phyloP scores from a whole-genome alignment of 768 basidiomycete species.

The Hirschioporus abietinus region DNA sequence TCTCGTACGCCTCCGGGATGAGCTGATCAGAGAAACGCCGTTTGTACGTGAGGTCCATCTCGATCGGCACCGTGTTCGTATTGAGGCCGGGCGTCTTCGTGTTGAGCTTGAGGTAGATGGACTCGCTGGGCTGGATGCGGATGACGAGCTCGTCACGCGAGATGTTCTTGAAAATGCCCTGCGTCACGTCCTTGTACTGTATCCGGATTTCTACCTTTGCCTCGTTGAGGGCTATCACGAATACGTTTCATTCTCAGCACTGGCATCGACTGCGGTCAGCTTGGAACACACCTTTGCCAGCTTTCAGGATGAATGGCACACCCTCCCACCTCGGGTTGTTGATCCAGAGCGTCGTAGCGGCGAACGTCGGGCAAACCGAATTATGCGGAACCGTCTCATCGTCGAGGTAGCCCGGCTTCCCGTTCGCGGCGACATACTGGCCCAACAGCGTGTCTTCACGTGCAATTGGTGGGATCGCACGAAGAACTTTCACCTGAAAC shows the following conservation, averaged over 20 bases:
- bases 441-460: conserved; percentile 81
- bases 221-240: conserved; percentile 81
- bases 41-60: conserved; percentile 99
- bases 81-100: conserved; percentile 88
- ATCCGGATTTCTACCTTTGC: conserved; percentile 98
- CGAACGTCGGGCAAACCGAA: conserved; percentile 92
- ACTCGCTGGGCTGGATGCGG: conserved; percentile 94
- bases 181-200: conserved; percentile 96
- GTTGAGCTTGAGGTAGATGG: conserved; percentile 96
- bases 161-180: conserved; percentile 95
- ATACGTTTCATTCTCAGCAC: neutral
- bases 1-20: conserved; percentile 97
- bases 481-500: conserved; percentile 88
- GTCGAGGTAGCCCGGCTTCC: conserved; percentile 98
- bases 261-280: neutral
- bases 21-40: conserved; percentile 83
- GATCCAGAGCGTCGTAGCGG: conserved; percentile 85
- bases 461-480: conserved; percentile 80
- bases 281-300: conserved; percentile 61
- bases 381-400: conserved; percentile 91
- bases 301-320: conserved; percentile 97
- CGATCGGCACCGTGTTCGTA: conserved; percentile 87
- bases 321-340: conserved; percentile 98
- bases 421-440: conserved; percentile 84
- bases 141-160: conserved; percentile 96